Percentiles rank a stretch among this genome's conserved stretches.
These are phyloP conservation scores for Kickxella alabastrina DNA, from an alignment of 192 early-diverging fungal species.

Conservation along the genomic window DNA sequence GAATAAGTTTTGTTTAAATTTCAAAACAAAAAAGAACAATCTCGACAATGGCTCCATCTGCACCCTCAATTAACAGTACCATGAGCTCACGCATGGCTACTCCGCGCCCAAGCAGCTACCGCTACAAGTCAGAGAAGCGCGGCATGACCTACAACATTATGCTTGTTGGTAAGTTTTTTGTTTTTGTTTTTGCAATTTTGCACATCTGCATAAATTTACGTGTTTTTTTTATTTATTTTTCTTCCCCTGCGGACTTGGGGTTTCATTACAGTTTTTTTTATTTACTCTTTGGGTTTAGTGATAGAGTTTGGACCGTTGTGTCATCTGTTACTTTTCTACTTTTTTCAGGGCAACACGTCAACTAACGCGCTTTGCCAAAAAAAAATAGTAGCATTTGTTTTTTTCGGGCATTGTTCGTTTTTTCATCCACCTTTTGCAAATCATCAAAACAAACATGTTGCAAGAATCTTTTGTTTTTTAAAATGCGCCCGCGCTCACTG, in stretches of 20 bases:
- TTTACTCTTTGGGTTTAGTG: not conserved
- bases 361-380: no score
- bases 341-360: no score
- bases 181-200: not conserved
- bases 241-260: no score
- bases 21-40: not conserved
- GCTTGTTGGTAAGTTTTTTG: slow-evolving; percentile 78
- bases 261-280: not conserved
- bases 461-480: no score
- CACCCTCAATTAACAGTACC: slow-evolving; percentile 49
- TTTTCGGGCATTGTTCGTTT: not conserved
- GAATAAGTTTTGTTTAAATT: not conserved
- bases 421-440: not conserved
- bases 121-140: slow-evolving; percentile 93
- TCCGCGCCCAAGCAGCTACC: slow-evolving; percentile 55
- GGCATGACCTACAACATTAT: slow-evolving; percentile 97
- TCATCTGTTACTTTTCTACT: not conserved
- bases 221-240: no score
- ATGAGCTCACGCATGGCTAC: slow-evolving; percentile 45
- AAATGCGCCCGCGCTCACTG: no score
- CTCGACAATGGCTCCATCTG: slow-evolving; percentile 52
- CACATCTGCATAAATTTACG: no score
- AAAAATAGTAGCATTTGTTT: no score
- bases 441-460: no score
- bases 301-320: no score